Evolutionary conservation across 2,329 filamentous ascomycete genomes (phyloP).

Genomic region (Lachnellula occidentalis): DNA sequence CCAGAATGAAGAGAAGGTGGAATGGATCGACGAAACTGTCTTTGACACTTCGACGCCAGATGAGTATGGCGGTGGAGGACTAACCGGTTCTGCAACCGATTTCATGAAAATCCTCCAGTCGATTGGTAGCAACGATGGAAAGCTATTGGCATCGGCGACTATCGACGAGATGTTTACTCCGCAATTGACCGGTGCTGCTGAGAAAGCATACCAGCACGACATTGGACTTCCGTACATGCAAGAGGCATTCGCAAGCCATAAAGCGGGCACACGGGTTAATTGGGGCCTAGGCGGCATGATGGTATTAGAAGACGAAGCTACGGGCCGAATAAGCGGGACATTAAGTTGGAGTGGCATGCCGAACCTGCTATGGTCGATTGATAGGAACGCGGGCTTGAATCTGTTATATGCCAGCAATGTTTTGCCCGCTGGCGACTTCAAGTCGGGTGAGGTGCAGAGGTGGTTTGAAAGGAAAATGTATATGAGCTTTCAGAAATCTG

Average conservation of each 20-base stretch:
- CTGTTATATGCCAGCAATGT: slow-evolving; percentile 6
- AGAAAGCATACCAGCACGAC: background rate
- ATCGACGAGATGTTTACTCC: slow-evolving; percentile 1
- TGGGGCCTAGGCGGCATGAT: background rate
- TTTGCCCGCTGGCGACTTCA: slow-evolving; percentile 6
- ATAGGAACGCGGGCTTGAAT: background rate
- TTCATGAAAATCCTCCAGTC: background rate
- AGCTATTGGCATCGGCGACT: background rate
- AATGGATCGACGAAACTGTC: slow-evolving; percentile 18
- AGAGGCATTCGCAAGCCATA: background rate
- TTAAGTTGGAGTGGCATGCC: background rate
- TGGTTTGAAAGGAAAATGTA: slow-evolving; percentile 10
- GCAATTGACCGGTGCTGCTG: background rate
- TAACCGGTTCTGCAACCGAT: background rate
- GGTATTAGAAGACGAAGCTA: background rate
- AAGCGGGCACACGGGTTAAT: slow-evolving; percentile 30
- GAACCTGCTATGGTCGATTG: background rate
- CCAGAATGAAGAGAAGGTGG: slow-evolving; percentile 1
- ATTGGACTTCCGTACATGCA: slow-evolving; percentile 18
- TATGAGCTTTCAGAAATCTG: background rate
- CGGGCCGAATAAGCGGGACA: background rate
- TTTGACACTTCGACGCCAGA: slow-evolving; percentile 33
- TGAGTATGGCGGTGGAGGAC: slow-evolving; percentile 7
- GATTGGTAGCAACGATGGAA: background rate
- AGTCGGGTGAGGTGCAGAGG: background rate